Conservation (phyloP, 371 early-diverging fungal species). For the Mortierella sp. region DNA sequence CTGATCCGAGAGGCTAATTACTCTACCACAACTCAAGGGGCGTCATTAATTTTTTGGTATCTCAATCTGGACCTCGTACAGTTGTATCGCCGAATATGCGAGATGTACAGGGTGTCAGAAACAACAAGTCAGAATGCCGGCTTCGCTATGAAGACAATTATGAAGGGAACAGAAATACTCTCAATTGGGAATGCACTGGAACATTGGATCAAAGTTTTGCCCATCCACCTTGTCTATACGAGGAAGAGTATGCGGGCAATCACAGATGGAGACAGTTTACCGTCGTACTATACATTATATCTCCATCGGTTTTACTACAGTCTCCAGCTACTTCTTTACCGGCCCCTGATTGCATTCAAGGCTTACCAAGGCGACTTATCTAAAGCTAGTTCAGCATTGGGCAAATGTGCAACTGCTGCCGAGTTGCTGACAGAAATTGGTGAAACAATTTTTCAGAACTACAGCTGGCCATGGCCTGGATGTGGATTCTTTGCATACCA, state of each 20-base stretch:
- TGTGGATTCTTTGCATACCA: slow-evolving; percentile 48
- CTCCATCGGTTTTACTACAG: slow-evolving; percentile 51
- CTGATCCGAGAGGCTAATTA: slow-evolving; percentile 31
- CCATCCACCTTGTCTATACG: slow-evolving; percentile 31
- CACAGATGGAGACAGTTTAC: neutral
- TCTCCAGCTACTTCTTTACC: slow-evolving; percentile 35
- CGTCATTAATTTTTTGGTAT: slow-evolving; percentile 49
- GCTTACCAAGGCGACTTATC: slow-evolving; percentile 9
- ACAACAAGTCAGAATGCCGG: neutral
- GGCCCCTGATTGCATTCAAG: slow-evolving; percentile 26
- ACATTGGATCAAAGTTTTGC: slow-evolving; percentile 25
- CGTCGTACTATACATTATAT: slow-evolving; percentile 40
- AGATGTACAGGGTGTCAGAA: slow-evolving; percentile 26
- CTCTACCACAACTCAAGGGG: slow-evolving; percentile 21
- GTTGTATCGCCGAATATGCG: slow-evolving; percentile 39
- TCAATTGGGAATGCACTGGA: slow-evolving; percentile 33
- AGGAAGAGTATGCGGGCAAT: neutral
- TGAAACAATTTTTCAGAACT: slow-evolving; percentile 35
- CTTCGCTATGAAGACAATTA: neutral
- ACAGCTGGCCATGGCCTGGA: slow-evolving; percentile 52
- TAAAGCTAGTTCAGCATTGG: slow-evolving; percentile 25
- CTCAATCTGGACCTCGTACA: slow-evolving; percentile 42
- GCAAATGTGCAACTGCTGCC: slow-evolving; percentile 29
- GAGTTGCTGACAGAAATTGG: slow-evolving; percentile 37
- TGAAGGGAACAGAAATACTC: slow-evolving; percentile 26